Base-by-base conservation (phyloP, 1,284 basidiomycete species). In the Serendipita sp. region DNA sequence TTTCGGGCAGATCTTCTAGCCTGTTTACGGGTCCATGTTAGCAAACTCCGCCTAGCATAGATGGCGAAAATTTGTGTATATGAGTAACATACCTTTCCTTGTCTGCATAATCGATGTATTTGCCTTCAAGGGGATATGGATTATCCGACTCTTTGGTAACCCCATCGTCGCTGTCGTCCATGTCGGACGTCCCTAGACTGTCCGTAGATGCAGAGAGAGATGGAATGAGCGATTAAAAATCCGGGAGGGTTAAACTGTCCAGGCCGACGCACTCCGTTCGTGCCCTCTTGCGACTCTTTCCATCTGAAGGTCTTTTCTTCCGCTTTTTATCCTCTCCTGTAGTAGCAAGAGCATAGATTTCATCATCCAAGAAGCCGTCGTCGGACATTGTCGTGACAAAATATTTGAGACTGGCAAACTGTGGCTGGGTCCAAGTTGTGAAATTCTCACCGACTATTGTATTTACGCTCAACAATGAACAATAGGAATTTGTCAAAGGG, bases 51-150 rank as follows among this genome's bases (percentile, higher is more conserved):
- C 62, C 65, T 69, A 60, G 41, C 22, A 43, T 44, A 49, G 53
- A 63, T 42, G 44, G 26, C 12, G 43, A 26, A 53, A 64, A 41
- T 60, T 38, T 43, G 38, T 60, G 22, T 22, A 60, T 60, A 1
- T 60, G 60, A 64, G 55, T 61, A 60, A 70, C 85, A 75, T 74
- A 92, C 90, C 79, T 75, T 67, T 87, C 81, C 70, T 88, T 83
- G 72, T 97, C 94, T 2, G 77, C 79, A 68, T 91, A 89, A 69
- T 93, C 83, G 64, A 82, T 81, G 72, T 91, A 97, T 73, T 92
- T 91, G 55, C 91, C 91, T 69, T 96, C 93, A 22, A 95, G 75
- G 0, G 92, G 93, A 71, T 92, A 97, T 3, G 85, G 86, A 68
- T 91, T 88, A 13, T 44, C 42, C n/a, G 70, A 65, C 13, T 73